Percentiles rank a stretch among this genome's conserved stretches.
Evolutionary conservation across 2,329 filamentous ascomycete genomes (phyloP).

Genomic region (Claviceps sp.): DNA sequence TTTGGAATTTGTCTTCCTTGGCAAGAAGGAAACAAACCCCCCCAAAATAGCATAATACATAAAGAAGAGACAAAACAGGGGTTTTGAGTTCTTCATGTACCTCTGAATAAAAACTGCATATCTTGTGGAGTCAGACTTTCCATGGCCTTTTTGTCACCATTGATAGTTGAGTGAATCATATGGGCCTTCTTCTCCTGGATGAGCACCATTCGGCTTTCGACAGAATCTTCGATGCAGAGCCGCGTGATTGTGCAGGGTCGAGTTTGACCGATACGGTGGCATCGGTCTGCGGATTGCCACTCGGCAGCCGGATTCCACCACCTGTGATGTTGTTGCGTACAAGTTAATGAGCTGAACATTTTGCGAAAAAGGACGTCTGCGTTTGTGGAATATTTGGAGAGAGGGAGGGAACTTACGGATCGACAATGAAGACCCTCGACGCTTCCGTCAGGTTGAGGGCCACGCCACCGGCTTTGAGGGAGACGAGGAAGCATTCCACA

Average conservation of each 20-base stretch:
- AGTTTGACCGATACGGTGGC: constrained; percentile 89
- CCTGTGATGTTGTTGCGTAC: constrained; percentile 23
- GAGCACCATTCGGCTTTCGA: constrained; percentile 89
- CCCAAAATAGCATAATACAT: not conserved
- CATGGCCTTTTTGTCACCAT: constrained; percentile 80
- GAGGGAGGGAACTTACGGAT: constrained; percentile 53
- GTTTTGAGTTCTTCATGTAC: constrained; percentile 18
- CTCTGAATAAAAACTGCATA: constrained; percentile 92
- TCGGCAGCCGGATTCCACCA: constrained; percentile 99
- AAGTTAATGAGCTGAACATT: not conserved
- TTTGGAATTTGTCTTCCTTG: no score
- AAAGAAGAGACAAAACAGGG: not conserved
- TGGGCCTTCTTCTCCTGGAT: constrained; percentile 98
- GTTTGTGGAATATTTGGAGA: not conserved
- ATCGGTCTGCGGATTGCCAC: constrained; percentile 92
- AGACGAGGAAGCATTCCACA: constrained; percentile 92
- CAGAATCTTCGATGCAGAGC: constrained; percentile 90
- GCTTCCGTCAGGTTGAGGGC: constrained; percentile 93
- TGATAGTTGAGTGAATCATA: constrained; percentile 96
- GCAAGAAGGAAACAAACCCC: no score
- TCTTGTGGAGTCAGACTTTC: constrained; percentile 84
- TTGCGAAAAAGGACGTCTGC: no score
- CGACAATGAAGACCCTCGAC: constrained; percentile 87
- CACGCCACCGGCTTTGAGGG: constrained; percentile 89
- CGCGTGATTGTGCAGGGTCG: constrained; percentile 90